Base-by-base conservation (phyloP, 108 stramenopile species). In the Cyclotella atomus region DNA sequence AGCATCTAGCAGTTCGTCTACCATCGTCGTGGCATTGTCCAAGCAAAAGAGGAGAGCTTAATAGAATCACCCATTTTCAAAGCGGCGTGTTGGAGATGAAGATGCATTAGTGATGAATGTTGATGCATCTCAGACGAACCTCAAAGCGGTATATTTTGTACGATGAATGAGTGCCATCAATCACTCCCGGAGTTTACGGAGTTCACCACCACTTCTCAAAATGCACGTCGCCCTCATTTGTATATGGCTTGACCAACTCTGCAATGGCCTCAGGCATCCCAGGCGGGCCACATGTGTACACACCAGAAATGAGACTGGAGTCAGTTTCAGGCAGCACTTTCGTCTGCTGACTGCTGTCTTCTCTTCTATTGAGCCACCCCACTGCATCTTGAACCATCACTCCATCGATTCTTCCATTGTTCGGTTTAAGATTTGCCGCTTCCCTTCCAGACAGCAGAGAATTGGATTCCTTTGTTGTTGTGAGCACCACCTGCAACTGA, bases 121-220 rank as follows among this genome's bases (percentile, higher is more conserved):
- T n/a, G n/a, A n/a, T n/a, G n/a, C n/a, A n/a, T n/a, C n/a, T n/a
- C n/a, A n/a, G n/a, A n/a, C n/a, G n/a, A n/a, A n/a, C n/a, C n/a
- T n/a, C n/a, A n/a, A n/a, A n/a, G n/a, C n/a, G n/a, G n/a, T n/a
- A n/a, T n/a, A n/a, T n/a, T n/a, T n/a, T n/a, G n/a, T n/a, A n/a
- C n/a, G n/a, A n/a, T n/a, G n/a, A n/a, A n/a, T n/a, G n/a, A n/a
- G n/a, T n/a, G n/a, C n/a, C n/a, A n/a, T n/a, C n/a, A n/a, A n/a
- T n/a, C n/a, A n/a, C n/a, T n/a, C n/a, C n/a, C n/a, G n/a, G n/a
- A n/a, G n/a, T n/a, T n/a, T n/a, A n/a, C n/a, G n/a, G n/a, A n/a
- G n/a, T 57, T 56, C 23, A 70, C 68, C 68, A 70, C 68, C 68
- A 70, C 68, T 70, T 70, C 44, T 70, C 68, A 70, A 70, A 70